phyloP scores from a whole-genome alignment of 2,329 filamentous ascomycete genomes.

The Aspergillus neotritici region DNA sequence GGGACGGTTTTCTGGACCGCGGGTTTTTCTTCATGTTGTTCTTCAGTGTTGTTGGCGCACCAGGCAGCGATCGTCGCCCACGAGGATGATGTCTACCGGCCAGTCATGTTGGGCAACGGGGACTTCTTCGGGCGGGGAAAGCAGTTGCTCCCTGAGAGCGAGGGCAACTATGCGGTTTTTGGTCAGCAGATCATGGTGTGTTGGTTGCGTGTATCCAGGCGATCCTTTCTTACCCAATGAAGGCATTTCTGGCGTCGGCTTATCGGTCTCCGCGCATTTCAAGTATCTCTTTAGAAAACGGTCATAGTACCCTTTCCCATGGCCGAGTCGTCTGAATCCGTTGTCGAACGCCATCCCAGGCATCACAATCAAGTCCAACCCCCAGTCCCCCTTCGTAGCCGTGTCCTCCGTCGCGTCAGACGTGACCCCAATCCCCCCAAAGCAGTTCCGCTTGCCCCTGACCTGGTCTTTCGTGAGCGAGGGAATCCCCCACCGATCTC shows the following conservation, averaged over 20 bases:
- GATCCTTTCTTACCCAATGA: conserved; percentile 50
- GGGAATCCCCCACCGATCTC: conserved; percentile 93
- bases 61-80: conserved; percentile 61
- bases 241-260: conserved; percentile 43
- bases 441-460: conserved; percentile 62
- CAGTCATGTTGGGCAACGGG: conserved; percentile 73
- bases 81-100: conserved; percentile 69
- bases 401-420: conserved; percentile 5
- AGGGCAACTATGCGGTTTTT: conserved; percentile 59
- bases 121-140: conserved; percentile 60
- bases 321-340: conserved; percentile 70
- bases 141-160: conserved; percentile 78
- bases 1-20: background rate
- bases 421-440: conserved; percentile 55
- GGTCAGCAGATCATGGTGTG: conserved; percentile 13
- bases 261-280: conserved; percentile 32
- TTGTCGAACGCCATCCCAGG: conserved; percentile 89
- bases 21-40: conserved; percentile 3
- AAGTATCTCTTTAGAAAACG: conserved; percentile 77
- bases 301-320: conserved; percentile 97
- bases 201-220: conserved; percentile 3
- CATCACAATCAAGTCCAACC: conserved; percentile 80
- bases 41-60: conserved; percentile 21
- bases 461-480: conserved; percentile 65
- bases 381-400: conserved; percentile 27